These are phyloP conservation scores for Diutina sp. DNA, from an alignment of 1,139 yeast genomes.

Conservation along the genomic window DNA sequence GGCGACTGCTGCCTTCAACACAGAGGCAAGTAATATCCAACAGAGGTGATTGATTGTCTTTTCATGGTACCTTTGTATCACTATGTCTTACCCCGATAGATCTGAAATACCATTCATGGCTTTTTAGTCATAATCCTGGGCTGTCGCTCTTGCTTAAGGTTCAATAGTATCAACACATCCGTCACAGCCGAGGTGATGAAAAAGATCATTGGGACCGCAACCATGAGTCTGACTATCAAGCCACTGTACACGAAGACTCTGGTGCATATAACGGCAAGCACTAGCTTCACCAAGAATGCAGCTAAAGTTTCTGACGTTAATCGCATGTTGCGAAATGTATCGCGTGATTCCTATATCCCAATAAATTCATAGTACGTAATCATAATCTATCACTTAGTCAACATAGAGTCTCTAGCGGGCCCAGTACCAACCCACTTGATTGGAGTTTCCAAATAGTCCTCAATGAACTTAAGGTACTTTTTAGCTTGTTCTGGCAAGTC, in stretches of 20 bases:
- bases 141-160: neutral
- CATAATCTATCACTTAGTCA: constrained; percentile 13
- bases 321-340: neutral
- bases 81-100: neutral
- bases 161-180: neutral
- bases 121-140: neutral
- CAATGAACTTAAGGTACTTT: constrained; percentile 72
- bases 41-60: neutral
- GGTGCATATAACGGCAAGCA: neutral
- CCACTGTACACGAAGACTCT: neutral
- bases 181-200: neutral
- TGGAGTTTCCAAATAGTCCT: constrained; percentile 71
- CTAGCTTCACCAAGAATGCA: neutral
- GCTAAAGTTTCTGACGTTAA: neutral
- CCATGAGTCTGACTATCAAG: neutral
- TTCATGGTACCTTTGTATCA: neutral
- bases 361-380: neutral
- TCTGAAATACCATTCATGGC: neutral
- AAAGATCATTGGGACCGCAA: neutral
- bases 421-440: constrained; percentile 98
- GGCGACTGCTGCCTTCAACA: neutral
- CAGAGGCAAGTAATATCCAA: neutral
- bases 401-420: constrained; percentile 86
- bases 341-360: neutral
- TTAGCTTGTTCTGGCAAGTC: constrained; percentile 85